phyloP scores from a whole-genome alignment of 2,329 filamentous ascomycete genomes.

The Penicillium corylophilum region DNA sequence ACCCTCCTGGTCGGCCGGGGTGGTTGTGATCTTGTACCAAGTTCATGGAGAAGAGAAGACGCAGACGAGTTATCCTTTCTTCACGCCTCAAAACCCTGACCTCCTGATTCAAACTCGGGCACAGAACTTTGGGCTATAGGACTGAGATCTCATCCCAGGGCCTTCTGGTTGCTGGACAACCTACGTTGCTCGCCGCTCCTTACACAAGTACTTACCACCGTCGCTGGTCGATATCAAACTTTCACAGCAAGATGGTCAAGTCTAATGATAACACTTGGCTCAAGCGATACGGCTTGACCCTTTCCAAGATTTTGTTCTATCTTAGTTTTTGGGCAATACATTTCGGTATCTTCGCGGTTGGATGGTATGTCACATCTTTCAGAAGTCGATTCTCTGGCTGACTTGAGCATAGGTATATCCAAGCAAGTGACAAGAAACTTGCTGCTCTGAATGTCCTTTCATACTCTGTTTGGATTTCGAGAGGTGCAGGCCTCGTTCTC shows the following conservation, averaged over 20 bases:
- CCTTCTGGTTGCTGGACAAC: slow-evolving; percentile 24
- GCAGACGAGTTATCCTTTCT: slow-evolving; percentile 1
- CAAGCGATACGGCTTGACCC: slow-evolving; percentile 60
- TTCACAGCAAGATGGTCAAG: slow-evolving; percentile 14
- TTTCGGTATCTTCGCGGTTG: slow-evolving; percentile 73
- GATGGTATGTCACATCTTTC: slow-evolving; percentile 65
- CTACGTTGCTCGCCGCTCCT: slow-evolving; percentile 19
- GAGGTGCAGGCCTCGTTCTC: slow-evolving; percentile 85
- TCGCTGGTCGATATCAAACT: slow-evolving; percentile 30
- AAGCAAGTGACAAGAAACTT: slow-evolving; percentile 66
- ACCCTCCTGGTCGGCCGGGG: background rate
- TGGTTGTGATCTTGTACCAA: slow-evolving; percentile 2
- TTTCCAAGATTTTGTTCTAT: slow-evolving; percentile 74
- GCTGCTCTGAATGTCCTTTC: slow-evolving; percentile 75
- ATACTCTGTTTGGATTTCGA: slow-evolving; percentile 93
- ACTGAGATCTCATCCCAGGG: background rate
- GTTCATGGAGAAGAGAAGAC: slow-evolving; percentile 21
- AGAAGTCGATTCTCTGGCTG: slow-evolving; percentile 12
- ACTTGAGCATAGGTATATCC: slow-evolving; percentile 66
- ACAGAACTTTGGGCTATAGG: background rate
- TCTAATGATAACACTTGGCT: slow-evolving; percentile 14
- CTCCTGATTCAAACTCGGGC: background rate
- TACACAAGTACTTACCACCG: slow-evolving; percentile 13
- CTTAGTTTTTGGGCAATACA: slow-evolving; percentile 78
- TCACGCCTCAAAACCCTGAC: background rate